phyloP scores from a whole-genome alignment of 805 yeast species.

The Pichia rugopelliculosa region DNA sequence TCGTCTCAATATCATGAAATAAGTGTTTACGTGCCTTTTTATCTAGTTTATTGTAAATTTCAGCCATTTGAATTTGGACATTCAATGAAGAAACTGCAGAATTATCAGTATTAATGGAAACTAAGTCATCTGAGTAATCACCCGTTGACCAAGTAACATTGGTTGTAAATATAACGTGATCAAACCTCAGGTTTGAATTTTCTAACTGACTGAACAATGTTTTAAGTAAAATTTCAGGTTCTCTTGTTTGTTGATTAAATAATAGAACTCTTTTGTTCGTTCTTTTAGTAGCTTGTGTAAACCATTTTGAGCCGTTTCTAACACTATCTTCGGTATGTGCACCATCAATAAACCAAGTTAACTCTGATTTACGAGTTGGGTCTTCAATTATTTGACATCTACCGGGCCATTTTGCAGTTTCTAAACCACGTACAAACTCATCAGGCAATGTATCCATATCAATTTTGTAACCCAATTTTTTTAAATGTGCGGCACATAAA shows the following conservation, averaged over 20 bases:
- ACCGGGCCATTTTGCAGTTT: constrained; percentile 83
- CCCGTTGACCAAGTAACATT: constrained; percentile 90
- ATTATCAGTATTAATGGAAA: constrained; percentile 76
- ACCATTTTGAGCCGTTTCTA: constrained; percentile 79
- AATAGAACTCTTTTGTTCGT: constrained; percentile 43
- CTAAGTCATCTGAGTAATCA: constrained; percentile 68
- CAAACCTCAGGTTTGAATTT: constrained; percentile 42
- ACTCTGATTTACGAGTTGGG: constrained; percentile 30
- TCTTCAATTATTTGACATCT: constrained; percentile 69
- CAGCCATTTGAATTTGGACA: constrained; percentile 71
- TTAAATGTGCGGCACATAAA: constrained; percentile 56
- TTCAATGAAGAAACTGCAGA: constrained; percentile 71
- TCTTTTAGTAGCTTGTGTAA: constrained; percentile 31
- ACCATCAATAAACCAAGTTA: constrained; percentile 88
- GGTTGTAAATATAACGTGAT: constrained; percentile 78
- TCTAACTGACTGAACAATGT: constrained; percentile 40
- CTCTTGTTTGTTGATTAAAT: constrained; percentile 94
- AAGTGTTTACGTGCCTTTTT: constrained; percentile 38
- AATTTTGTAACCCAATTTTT: constrained; percentile 36
- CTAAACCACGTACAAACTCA: constrained; percentile 52
- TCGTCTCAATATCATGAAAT: constrained; percentile 68
- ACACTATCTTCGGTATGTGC: constrained; percentile 93
- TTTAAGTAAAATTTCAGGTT: constrained; percentile 57
- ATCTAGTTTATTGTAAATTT: constrained; percentile 57
- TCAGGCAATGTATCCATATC: constrained; percentile 36